These are phyloP conservation scores for Xylogone sp. DNA, from an alignment of 2,329 filamentous ascomycete species.

Conservation along the genomic window DNA sequence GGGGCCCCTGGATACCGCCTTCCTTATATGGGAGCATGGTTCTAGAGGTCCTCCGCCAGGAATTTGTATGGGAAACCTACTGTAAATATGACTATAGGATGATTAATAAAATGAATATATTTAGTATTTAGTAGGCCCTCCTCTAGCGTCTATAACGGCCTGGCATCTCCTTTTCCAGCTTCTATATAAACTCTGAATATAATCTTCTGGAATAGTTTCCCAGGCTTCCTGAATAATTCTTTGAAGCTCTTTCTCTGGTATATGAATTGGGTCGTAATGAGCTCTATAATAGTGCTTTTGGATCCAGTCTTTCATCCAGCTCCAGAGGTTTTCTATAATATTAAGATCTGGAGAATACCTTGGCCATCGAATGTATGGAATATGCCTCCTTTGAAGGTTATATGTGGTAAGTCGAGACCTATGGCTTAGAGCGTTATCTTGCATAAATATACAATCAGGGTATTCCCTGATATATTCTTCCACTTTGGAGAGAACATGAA, in stretches of 20 bases:
- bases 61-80: too few species aligned
- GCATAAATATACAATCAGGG: slow-evolving; percentile 3
- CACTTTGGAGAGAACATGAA: background rate
- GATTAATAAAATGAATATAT: background rate
- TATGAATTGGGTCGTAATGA: slow-evolving; percentile 2
- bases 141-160: slow-evolving; percentile 8
- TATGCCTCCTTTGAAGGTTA: background rate
- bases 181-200: slow-evolving; percentile 5
- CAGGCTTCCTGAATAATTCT: slow-evolving; percentile 6
- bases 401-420: background rate
- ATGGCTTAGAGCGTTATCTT: slow-evolving; percentile 4
- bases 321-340: slow-evolving; percentile 9
- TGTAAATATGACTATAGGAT: too few species aligned
- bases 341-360: slow-evolving; percentile 10
- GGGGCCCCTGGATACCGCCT: too few species aligned
- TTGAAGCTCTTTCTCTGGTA: slow-evolving; percentile 1
- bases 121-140: slow-evolving; percentile 7
- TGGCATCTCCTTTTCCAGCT: slow-evolving; percentile 7
- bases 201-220: slow-evolving; percentile 5
- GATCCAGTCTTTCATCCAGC: slow-evolving; percentile 11
- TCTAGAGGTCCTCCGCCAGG: too few species aligned
- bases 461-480: too few species aligned
- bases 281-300: slow-evolving; percentile 1
- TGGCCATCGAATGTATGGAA: slow-evolving; percentile 1
- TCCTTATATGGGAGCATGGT: too few species aligned